Percentiles rank a stretch among this genome's conserved stretches.
These are phyloP conservation scores for Tolypocladium tundrense DNA, from an alignment of 2,329 filamentous ascomycete species.

Conservation along the genomic window DNA sequence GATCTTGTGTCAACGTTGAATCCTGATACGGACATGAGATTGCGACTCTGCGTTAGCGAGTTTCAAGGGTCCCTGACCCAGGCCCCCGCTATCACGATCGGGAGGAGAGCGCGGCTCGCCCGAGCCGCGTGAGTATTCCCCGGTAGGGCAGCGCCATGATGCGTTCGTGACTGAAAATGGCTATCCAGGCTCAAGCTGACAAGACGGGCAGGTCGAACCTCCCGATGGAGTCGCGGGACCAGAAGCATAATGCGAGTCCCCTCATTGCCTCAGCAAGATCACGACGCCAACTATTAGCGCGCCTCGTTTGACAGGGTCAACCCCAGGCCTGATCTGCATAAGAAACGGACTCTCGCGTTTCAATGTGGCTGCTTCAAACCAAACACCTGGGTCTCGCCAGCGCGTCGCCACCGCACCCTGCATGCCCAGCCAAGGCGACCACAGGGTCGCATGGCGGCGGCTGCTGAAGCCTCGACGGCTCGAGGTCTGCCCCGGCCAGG, in stretches of 20 bases:
- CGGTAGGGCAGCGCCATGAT: too few relatives aligned
- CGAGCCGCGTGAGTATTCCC: not conserved
- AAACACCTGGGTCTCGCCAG: conserved; percentile 14
- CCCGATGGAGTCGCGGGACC: not conserved
- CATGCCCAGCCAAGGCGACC: not conserved
- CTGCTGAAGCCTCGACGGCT: not conserved
- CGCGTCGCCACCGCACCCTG: conserved; percentile 2
- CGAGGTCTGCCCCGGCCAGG: not conserved
- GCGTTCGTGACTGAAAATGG: not conserved
- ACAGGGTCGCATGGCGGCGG: not conserved
- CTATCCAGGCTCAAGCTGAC: not conserved
- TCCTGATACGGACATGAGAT: conserved; percentile 38
- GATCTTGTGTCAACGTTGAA: conserved; percentile 14
- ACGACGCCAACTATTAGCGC: not conserved
- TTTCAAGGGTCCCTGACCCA: conserved; percentile 36
- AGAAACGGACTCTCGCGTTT: conserved; percentile 14
- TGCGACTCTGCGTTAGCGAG: conserved; percentile 37
- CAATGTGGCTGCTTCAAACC: conserved; percentile 19
- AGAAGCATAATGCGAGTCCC: not conserved
- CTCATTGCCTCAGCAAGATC: too few relatives aligned
- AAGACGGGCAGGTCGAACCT: not conserved
- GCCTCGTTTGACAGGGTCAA: not conserved
- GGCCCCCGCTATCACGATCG: conserved; percentile 1
- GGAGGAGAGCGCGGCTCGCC: not conserved
- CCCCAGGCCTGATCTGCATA: conserved; percentile 2